These are phyloP conservation scores for Paulownia fortunei DNA, from an alignment of 257 asterid genomes.

Conservation along the genomic window DNA sequence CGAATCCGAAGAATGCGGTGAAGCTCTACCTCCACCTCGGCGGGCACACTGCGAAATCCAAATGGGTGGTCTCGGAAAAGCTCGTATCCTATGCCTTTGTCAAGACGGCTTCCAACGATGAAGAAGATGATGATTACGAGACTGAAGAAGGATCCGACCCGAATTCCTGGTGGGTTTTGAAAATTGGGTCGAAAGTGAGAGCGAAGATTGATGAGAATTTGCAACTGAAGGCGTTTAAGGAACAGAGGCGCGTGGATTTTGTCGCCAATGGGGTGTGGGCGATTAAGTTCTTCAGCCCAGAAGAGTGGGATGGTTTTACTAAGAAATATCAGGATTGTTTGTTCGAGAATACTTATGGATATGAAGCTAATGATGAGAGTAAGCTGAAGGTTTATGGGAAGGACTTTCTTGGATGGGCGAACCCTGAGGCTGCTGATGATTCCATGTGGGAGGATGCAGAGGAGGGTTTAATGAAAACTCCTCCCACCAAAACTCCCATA, in stretches of 20 bases:
- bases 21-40: constrained; percentile 70
- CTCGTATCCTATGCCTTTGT: constrained; percentile 53
- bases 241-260: constrained; percentile 83
- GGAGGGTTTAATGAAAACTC: constrained; percentile 57
- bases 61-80: constrained; percentile 79
- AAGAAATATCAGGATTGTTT: constrained; percentile 65
- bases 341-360: constrained; percentile 87
- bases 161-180: constrained; percentile 62
- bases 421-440: constrained; percentile 88
- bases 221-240: constrained; percentile 77
- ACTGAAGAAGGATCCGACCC: constrained; percentile 48
- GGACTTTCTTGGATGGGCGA: constrained; percentile 95
- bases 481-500: constrained; percentile 59
- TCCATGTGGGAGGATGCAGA: constrained; percentile 94
- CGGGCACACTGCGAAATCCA: constrained; percentile 59
- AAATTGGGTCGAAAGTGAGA: constrained; percentile 69
- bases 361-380: constrained; percentile 78
- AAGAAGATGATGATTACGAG: constrained; percentile 53
- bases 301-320: constrained; percentile 62
- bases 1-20: constrained; percentile 58
- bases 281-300: constrained; percentile 55
- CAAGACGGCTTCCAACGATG: constrained; percentile 43
- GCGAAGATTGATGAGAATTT: constrained; percentile 66
- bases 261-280: constrained; percentile 92
- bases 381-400: constrained; percentile 90